These are phyloP conservation scores for Euphorbia pulcherrima DNA, from an alignment of 345 rosid genomes.

Conservation along the genomic window DNA sequence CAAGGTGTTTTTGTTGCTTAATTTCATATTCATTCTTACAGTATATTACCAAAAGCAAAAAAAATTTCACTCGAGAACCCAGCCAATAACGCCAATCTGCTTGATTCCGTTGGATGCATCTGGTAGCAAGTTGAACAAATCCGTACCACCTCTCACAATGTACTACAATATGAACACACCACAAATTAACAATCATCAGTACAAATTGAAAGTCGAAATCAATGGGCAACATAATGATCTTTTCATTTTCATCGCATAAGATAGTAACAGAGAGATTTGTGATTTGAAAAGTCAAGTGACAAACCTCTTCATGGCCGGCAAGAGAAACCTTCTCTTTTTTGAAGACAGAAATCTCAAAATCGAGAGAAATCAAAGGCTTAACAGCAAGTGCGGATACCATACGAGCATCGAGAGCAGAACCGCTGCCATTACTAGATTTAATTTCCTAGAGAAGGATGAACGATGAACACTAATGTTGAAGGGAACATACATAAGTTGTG, in stretches of 20 bases:
- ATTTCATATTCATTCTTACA: background rate
- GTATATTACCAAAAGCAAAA: background rate
- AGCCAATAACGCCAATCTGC: conserved; percentile 91
- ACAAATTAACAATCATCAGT: background rate
- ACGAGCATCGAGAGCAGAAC: conserved; percentile 13
- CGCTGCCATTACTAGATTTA: background rate
- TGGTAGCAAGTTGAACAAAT: conserved; percentile 72
- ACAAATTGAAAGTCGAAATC: background rate
- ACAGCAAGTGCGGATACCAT: no score
- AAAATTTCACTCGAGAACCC: conserved; percentile 71
- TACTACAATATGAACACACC: conserved; percentile 34
- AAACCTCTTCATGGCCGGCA: conserved; percentile 78
- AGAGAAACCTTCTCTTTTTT: no score
- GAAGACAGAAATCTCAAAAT: no score
- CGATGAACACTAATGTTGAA: no score
- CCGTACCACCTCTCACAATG: conserved; percentile 95
- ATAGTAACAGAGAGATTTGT: no score
- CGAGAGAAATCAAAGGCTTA: no score
- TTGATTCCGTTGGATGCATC: conserved; percentile 83
- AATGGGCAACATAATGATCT: background rate
- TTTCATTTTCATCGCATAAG: no score
- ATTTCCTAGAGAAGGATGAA: conserved; percentile 1
- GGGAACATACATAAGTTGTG: no score
- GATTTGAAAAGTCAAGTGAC: background rate
- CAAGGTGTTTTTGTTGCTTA: no score